Evolutionary conservation across 805 yeast species (phyloP).

Genomic region (Isabelozyma rhagii): DNA sequence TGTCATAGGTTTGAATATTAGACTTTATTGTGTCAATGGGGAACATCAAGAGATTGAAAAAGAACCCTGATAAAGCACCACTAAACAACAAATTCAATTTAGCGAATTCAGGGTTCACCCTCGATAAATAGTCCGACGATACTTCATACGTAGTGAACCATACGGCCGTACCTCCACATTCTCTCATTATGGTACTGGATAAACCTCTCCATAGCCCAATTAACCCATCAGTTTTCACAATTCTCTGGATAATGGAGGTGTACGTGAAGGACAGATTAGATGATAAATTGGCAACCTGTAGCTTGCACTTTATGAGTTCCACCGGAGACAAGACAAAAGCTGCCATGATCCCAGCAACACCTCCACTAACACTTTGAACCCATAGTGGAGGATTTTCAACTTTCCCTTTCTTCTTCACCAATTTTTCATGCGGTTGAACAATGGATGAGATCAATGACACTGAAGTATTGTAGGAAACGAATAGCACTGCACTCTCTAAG

Average conservation of each 20-base stretch:
- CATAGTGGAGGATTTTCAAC: conserved; percentile 25
- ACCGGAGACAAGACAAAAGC: conserved; percentile 86
- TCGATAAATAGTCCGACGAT: conserved; percentile 35
- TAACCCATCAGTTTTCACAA: conserved; percentile 54
- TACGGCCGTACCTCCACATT: conserved; percentile 84
- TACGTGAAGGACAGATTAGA: conserved; percentile 31
- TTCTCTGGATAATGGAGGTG: conserved; percentile 28
- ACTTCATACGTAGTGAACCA: conserved; percentile 92
- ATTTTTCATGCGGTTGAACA: neutral
- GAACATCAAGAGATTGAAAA: conserved; percentile 74
- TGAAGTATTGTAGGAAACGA: conserved; percentile 54
- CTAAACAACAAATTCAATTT: conserved; percentile 54
- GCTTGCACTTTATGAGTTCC: conserved; percentile 83
- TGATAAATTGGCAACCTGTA: conserved; percentile 59
- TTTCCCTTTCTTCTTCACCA: neutral
- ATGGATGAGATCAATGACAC: neutral
- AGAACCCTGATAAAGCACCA: conserved; percentile 85
- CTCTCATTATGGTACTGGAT: conserved; percentile 74
- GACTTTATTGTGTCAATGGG: conserved; percentile 92
- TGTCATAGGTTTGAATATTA: conserved; percentile 66
- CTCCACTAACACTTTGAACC: conserved; percentile 66
- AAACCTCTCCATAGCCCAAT: conserved; percentile 87
- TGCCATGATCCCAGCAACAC: conserved; percentile 76
- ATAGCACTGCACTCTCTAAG: conserved; percentile 80
- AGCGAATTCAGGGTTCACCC: conserved; percentile 9